Evolutionary conservation across 257 asterid genomes (phyloP).

Genomic region (Jacaranda copaia): DNA sequence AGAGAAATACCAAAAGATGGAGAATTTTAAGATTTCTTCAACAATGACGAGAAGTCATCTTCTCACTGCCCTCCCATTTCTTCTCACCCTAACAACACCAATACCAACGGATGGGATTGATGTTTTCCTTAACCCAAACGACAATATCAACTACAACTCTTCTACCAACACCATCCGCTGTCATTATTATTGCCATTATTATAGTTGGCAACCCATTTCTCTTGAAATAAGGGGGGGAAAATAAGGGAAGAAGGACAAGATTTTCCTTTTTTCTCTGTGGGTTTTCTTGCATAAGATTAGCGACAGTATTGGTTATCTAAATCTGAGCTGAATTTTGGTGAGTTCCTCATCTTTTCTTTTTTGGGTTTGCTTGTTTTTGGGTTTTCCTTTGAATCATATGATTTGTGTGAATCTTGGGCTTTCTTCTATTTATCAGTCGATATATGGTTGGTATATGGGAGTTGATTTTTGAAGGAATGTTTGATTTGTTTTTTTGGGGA

Average conservation of each 20-base stretch:
- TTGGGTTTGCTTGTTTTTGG: neutral
- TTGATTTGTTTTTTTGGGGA: neutral
- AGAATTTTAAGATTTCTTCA: constrained; percentile 58
- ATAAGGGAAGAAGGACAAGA: neutral
- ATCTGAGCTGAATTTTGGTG: constrained; percentile 48
- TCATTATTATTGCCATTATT: constrained; percentile 41
- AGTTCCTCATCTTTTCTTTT: constrained; percentile 18
- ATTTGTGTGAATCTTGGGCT: constrained; percentile 35
- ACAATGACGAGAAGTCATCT: constrained; percentile 49
- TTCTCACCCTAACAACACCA: constrained; percentile 42
- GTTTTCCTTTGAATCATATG: constrained; percentile 36
- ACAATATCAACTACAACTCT: constrained; percentile 49
- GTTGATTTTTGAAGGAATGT: constrained; percentile 11
- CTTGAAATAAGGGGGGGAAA: constrained; percentile 10
- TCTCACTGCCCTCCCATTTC: constrained; percentile 38
- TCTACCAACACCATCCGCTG: constrained; percentile 52
- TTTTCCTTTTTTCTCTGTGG: neutral
- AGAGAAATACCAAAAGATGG: constrained; percentile 40
- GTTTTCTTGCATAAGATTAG: constrained; percentile 19
- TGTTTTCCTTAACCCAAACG: constrained; percentile 56
- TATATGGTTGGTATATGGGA: constrained; percentile 22
- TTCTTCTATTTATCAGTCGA: constrained; percentile 17
- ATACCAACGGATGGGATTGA: constrained; percentile 60
- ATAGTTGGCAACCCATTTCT: constrained; percentile 25
- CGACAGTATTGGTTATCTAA: constrained; percentile 36